Percentiles rank a stretch among this genome's conserved stretches.
Evolutionary conservation across 169 alveolate species (phyloP).

Genomic region (Plasmodium yoelii): DNA sequence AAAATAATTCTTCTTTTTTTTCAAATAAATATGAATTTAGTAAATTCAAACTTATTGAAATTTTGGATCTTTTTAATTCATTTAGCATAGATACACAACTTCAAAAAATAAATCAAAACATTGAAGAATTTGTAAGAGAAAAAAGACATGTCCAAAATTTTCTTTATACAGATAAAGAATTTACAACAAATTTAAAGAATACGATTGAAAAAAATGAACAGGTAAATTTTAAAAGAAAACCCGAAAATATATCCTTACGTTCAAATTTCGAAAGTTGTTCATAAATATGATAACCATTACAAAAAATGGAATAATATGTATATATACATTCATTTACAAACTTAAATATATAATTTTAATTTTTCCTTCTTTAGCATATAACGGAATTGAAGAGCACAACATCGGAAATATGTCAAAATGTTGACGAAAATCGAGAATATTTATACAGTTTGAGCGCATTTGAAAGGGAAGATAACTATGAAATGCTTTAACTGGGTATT

Average conservation of each 20-base stretch:
- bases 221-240: conserved; percentile 12
- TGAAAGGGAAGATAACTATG: conserved; percentile 69
- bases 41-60: conserved; percentile 64
- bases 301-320: not conserved
- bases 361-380: conserved; percentile 26
- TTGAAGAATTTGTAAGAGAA: conserved; percentile 45
- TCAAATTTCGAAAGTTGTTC: too few species aligned
- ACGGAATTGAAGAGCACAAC: conserved; percentile 69
- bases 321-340: not conserved
- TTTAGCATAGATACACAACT: conserved; percentile 65
- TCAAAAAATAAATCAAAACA: conserved; percentile 75
- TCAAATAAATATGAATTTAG: conserved; percentile 69
- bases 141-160: conserved; percentile 46
- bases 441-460: conserved; percentile 53
- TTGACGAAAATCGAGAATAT: conserved; percentile 68
- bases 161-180: conserved; percentile 42
- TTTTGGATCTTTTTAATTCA: conserved; percentile 69
- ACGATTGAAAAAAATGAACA: conserved; percentile 52
- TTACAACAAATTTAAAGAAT: conserved; percentile 41
- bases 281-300: too few species aligned
- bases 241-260: too few species aligned
- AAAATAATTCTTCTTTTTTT: conserved; percentile 71
- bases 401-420: conserved; percentile 59
- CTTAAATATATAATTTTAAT: not conserved
- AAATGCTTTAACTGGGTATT: conserved; percentile 32